Percentiles rank a stretch among this genome's conserved stretches.
These are phyloP conservation scores for Cairneyella variabilis DNA, from an alignment of 495 filamentous ascomycete species.

Conservation along the genomic window DNA sequence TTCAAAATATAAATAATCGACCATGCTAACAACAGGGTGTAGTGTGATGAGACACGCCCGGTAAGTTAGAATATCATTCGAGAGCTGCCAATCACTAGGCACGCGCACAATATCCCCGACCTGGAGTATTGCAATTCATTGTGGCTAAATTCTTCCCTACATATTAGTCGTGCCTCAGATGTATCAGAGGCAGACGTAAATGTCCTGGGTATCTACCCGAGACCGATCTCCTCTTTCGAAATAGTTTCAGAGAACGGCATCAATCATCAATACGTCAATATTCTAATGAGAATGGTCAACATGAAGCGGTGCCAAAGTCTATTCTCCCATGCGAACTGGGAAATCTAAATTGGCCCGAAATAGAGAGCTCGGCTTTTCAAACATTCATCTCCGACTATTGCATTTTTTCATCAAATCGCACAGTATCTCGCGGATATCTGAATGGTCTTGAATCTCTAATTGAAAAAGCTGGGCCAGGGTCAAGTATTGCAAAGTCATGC, in stretches of 20 bases:
- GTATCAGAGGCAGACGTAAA: constrained; percentile 1
- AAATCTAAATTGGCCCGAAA: no score
- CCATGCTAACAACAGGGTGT: no score
- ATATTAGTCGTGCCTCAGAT: constrained; percentile 3
- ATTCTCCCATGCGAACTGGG: background rate
- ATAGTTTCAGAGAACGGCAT: background rate
- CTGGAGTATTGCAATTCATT: background rate
- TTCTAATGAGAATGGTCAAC: no score
- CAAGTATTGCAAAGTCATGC: background rate
- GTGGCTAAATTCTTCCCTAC: background rate
- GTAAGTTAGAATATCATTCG: background rate
- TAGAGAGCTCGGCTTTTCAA: background rate
- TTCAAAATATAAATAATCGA: background rate
- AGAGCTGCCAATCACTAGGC: background rate
- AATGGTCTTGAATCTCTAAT: constrained; percentile 2
- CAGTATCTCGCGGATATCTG: constrained; percentile 2
- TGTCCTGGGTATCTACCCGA: background rate
- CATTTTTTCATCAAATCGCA: background rate
- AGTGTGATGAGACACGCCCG: constrained; percentile 6
- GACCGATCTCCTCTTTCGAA: constrained; percentile 2
- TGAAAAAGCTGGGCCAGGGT: background rate
- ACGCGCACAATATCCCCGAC: background rate
- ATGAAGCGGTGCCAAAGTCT: no score
- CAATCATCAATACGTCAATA: background rate
- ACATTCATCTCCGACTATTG: constrained; percentile 2